Evolutionary conservation across 257 asterid genomes (phyloP).

Genomic region (Solanum chaucha): DNA sequence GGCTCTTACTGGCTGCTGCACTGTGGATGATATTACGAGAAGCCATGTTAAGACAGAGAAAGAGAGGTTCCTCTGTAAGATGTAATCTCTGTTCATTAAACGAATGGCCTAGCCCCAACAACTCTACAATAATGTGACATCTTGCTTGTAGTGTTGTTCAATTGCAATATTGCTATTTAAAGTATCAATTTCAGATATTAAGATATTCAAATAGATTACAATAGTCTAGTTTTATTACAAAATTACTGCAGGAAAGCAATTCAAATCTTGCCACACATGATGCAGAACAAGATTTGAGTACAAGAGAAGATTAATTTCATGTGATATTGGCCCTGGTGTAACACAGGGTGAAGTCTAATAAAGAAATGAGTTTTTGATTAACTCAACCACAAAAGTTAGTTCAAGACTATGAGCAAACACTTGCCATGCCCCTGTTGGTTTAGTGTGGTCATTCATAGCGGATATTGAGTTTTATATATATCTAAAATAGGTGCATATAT

Average conservation of each 20-base stretch:
- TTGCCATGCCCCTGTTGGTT: neutral
- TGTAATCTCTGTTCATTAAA: constrained; percentile 5
- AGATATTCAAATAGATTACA: neutral
- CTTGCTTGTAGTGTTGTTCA: neutral
- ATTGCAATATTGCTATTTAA: neutral
- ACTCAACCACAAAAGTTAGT: neutral
- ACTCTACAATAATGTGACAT: neutral
- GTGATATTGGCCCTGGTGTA: neutral
- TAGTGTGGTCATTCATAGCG: neutral
- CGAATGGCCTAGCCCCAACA: neutral
- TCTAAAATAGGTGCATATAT: neutral
- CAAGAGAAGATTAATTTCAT: neutral
- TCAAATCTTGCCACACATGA: neutral
- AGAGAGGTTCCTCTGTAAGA: constrained; percentile 19
- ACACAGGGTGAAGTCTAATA: neutral
- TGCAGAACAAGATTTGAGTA: neutral
- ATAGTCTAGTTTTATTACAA: neutral
- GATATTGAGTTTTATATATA: neutral
- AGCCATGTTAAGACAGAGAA: constrained; percentile 31
- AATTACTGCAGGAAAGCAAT: neutral
- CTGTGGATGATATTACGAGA: constrained; percentile 30
- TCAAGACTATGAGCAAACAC: neutral
- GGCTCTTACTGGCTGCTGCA: constrained; percentile 56
- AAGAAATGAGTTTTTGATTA: neutral
- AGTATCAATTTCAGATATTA: neutral